Evolutionary conservation across 331 rosid genomes (phyloP).

Genomic region (Quercus lobata): DNA sequence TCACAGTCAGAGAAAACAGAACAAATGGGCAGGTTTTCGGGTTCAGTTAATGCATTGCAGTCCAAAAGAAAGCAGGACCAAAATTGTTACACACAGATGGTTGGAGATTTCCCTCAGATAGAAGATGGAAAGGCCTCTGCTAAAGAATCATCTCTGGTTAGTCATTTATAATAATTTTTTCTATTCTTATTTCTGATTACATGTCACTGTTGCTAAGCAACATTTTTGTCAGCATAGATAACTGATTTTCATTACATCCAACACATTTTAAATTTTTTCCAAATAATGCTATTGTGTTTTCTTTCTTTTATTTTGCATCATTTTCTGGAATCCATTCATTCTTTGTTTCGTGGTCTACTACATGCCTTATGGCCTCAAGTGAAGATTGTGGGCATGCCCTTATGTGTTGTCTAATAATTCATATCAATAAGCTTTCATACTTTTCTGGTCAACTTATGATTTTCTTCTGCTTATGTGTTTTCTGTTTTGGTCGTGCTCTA

Average conservation of each 20-base stretch:
- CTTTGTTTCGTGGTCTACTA: background rate
- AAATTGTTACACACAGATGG: slow-evolving; percentile 36
- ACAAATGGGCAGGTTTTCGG: slow-evolving; percentile 32
- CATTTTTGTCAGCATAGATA: background rate
- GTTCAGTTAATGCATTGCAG: slow-evolving; percentile 40
- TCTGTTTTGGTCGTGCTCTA: too few species aligned
- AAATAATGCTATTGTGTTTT: background rate
- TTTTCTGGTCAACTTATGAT: background rate
- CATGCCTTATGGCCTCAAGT: too few species aligned
- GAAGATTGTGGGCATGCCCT: too few species aligned
- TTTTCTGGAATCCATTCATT: background rate
- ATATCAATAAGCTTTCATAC: background rate
- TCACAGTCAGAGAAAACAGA: slow-evolving; percentile 23
- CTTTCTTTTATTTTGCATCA: background rate
- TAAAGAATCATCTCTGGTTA: slow-evolving; percentile 51
- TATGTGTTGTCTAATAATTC: too few species aligned
- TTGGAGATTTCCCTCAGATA: slow-evolving; percentile 29
- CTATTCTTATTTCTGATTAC: background rate
- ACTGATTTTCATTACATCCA: background rate
- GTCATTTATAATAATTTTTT: slow-evolving; percentile 16
- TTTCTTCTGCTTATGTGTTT: background rate
- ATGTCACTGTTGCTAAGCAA: background rate
- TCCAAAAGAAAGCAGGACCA: slow-evolving; percentile 42
- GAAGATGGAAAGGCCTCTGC: slow-evolving; percentile 36
- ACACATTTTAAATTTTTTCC: background rate